Base-by-base conservation (phyloP, 2,329 filamentous ascomycete genomes). In the Phyllosticta capitalensis region DNA sequence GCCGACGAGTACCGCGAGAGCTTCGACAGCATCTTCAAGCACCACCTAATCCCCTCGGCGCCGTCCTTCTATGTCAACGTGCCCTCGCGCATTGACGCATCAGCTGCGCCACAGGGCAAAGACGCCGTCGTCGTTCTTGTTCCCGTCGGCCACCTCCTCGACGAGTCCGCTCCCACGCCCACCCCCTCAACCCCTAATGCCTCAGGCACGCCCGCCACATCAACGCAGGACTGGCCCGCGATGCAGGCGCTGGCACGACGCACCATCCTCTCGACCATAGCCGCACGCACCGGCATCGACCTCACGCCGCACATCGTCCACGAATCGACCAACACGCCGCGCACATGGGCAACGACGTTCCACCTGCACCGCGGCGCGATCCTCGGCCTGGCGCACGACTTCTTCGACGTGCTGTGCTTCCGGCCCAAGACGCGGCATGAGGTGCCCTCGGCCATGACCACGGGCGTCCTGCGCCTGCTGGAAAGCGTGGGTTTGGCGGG, bases 41-140 rank as follows among this genome's bases (percentile, higher is more conserved):
- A 82, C 28, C 84, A 89, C 61, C 73, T 79, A 2, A 82, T 90
- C 9, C 88, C 88, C 1, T 70, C 79, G 1, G 79, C 89, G 61
- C 87, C 87, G 0, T 86, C 82, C 59, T 91, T 90, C 75, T 90
- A 90, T 71, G 81, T 90, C 71, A 89, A 90, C 67, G 86, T 90
- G 0, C 88, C 88, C 0, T 86, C 81, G 53, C 80, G 87, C 12
- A 79, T 89, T 7, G 88, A 90, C 64, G 75, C 83, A 0, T 79
- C 79, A 0, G 88, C 88, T 0, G 86, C 88, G 0, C 88, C 88
- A 0, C 70, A 77, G 2, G 83, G 81, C 1, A 81, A 80, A 64
- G 88, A 91, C 66, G 77, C 81, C 1, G 72, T 90, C 53, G 84
- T 89, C 14, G 84, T 88, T 1, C 78, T 90, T 5, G 86, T 90